phyloP scores from a whole-genome alignment of 768 basidiomycete genomes.

The Dictyophora rubrovolvata region DNA sequence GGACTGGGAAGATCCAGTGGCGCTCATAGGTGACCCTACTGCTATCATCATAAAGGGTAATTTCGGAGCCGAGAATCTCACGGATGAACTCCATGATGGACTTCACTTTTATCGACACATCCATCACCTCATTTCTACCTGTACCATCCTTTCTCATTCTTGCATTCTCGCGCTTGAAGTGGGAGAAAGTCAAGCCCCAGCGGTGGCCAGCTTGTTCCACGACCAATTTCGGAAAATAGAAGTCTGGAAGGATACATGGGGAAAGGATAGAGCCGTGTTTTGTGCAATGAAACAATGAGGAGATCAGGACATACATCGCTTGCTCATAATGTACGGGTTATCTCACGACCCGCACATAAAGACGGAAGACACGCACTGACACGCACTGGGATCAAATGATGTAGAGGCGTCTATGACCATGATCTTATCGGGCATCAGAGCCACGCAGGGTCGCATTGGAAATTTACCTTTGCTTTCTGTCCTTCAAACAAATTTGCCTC shows the following conservation, averaged over 20 bases:
- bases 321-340: not conserved
- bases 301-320: no score
- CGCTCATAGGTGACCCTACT: slow-evolving; percentile 66
- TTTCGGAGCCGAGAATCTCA: slow-evolving; percentile 11
- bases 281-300: not conserved
- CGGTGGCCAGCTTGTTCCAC: slow-evolving; percentile 52
- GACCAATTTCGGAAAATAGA: slow-evolving; percentile 40
- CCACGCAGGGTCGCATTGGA: no score
- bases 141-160: slow-evolving; percentile 40
- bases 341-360: not conserved
- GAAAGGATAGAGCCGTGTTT: slow-evolving; percentile 56
- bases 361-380: no score
- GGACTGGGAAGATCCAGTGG: slow-evolving; percentile 69
- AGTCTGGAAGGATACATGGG: slow-evolving; percentile 78
- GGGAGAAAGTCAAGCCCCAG: slow-evolving; percentile 58
- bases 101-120: slow-evolving; percentile 69
- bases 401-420: no score
- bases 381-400: no score
- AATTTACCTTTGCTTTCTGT: no score
- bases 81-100: slow-evolving; percentile 28
- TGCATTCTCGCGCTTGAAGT: slow-evolving; percentile 72
- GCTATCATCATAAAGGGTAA: slow-evolving; percentile 19
- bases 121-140: slow-evolving; percentile 41
- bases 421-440: no score
- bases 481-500: no score